These are phyloP conservation scores for Xylariaceae sp. DNA, from an alignment of 2,329 filamentous ascomycete genomes.

Conservation along the genomic window DNA sequence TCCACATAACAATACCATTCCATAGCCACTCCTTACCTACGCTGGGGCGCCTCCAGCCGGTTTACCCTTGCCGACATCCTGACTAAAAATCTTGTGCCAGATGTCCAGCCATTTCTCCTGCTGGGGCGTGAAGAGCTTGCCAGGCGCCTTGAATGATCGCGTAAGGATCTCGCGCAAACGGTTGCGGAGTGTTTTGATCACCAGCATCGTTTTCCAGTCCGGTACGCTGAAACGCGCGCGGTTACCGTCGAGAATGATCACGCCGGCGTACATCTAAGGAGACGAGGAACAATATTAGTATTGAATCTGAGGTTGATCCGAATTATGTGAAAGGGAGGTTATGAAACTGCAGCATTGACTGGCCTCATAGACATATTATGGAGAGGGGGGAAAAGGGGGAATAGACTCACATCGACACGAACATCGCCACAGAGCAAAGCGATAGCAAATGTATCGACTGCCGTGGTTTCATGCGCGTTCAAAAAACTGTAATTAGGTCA, in stretches of 20 bases:
- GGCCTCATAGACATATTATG: too few species aligned
- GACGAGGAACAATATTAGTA: constrained; percentile 7
- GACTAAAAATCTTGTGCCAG: constrained; percentile 65
- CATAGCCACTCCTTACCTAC: not conserved
- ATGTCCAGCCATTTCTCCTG: constrained; percentile 70
- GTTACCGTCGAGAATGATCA: constrained; percentile 82
- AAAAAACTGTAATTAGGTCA: constrained; percentile 53
- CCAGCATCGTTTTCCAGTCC: constrained; percentile 87
- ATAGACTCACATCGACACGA: constrained; percentile 65
- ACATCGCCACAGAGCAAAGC: constrained; percentile 82
- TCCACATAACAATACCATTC: not conserved
- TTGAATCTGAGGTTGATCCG: not conserved
- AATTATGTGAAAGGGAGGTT: not conserved
- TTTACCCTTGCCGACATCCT: constrained; percentile 34
- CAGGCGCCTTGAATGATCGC: constrained; percentile 62
- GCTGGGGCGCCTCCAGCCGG: not conserved
- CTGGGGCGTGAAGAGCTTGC: constrained; percentile 57
- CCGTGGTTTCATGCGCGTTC: constrained; percentile 84
- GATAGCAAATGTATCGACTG: constrained; percentile 75
- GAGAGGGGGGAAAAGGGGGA: not conserved
- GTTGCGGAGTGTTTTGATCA: constrained; percentile 73
- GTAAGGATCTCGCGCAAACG: constrained; percentile 71
- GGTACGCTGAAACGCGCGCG: constrained; percentile 74
- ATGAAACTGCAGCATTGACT: too few species aligned
- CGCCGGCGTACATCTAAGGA: constrained; percentile 71